phyloP scores from a whole-genome alignment of 441 rosid genomes.

The Erodium moschatum region DNA sequence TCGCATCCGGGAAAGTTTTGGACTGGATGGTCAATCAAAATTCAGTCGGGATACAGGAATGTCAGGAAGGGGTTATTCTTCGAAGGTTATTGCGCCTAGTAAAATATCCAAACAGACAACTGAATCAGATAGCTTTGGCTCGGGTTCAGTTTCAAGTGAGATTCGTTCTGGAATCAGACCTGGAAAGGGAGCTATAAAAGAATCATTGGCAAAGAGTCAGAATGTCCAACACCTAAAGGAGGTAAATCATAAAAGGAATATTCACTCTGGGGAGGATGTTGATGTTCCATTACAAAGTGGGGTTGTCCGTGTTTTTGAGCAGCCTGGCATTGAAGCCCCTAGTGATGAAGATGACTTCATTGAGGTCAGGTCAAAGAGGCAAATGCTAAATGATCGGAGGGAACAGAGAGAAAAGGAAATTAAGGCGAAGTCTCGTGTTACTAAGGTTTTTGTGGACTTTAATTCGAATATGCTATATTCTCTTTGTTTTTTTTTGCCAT shows the following conservation, averaged over 20 bases:
- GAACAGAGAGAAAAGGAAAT: constrained; percentile 95
- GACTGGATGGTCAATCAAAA: constrained; percentile 43
- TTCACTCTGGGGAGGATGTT: constrained; percentile 40
- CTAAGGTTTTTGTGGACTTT: constrained; percentile 52
- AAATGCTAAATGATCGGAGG: constrained; percentile 92
- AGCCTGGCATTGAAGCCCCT: constrained; percentile 87
- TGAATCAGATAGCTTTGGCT: constrained; percentile 40
- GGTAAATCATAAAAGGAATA: constrained; percentile 40
- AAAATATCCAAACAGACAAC: constrained; percentile 42
- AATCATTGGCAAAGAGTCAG: constrained; percentile 36
- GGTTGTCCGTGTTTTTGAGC: constrained; percentile 65
- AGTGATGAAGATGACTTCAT: constrained; percentile 93
- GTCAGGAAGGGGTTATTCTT: constrained; percentile 34
- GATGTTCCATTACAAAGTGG: constrained; percentile 81
- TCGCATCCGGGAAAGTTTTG: constrained; percentile 55
- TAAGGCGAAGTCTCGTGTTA: constrained; percentile 67
- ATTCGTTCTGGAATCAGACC: constrained; percentile 34
- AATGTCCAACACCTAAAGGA: constrained; percentile 34
- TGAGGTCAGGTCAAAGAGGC: constrained; percentile 96
- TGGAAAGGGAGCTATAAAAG: constrained; percentile 46
- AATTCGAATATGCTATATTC: constrained; percentile 13
- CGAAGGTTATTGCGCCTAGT: constrained; percentile 45
- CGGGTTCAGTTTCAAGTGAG: constrained; percentile 32
- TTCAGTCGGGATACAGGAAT: constrained; percentile 35
- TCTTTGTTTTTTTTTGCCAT: constrained; percentile 10